Evolutionary conservation across 805 yeast genomes (phyloP).

Genomic region (Ogataea chonburiensis): DNA sequence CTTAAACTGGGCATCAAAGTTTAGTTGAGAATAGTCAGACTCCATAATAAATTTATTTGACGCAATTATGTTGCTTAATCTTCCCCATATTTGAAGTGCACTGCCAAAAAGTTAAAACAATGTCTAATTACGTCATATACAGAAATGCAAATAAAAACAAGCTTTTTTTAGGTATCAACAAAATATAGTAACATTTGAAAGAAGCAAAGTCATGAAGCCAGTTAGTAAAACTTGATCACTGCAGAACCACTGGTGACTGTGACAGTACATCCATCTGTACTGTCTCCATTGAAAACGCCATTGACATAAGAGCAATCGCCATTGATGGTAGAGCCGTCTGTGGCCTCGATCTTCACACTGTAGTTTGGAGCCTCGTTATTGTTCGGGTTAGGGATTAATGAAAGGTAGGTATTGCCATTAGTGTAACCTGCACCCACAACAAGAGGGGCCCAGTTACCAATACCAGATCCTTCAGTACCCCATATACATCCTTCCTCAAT

Average conservation of each 20-base stretch:
- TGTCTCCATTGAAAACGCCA: conserved; percentile 63
- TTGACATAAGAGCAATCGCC: conserved; percentile 81
- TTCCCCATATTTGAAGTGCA: conserved; percentile 5
- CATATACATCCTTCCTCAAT: conserved; percentile 69
- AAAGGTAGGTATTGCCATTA: conserved; percentile 60
- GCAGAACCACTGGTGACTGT: conserved; percentile 39
- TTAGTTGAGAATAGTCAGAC: conserved; percentile 40
- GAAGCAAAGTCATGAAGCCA: conserved; percentile 3
- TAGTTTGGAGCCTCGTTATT: conserved; percentile 56
- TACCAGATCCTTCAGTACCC: conserved; percentile 57
- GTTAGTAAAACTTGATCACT: conserved; percentile 32
- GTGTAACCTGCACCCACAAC: conserved; percentile 73
- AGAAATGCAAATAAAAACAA: conserved; percentile 1
- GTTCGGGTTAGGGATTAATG: conserved; percentile 78
- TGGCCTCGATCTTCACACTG: conserved; percentile 76
- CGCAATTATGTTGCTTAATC: conserved; percentile 5
- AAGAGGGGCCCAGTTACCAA: conserved; percentile 81
- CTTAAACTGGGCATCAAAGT: conserved; percentile 62
- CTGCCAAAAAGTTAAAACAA: conserved; percentile 2
- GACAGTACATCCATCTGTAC: conserved; percentile 59
- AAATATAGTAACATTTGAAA: conserved; percentile 4
- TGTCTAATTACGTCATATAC: conserved; percentile 1
- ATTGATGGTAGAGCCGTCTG: conserved; percentile 55
- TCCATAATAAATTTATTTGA: conserved; percentile 4
- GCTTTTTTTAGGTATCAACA: conserved; percentile 13